A percentile compares a stretch with the other conserved stretches of the same genome.
phyloP scores from a whole-genome alignment of 1,139 yeast species.

The Citeromyces hawaiiensis region DNA sequence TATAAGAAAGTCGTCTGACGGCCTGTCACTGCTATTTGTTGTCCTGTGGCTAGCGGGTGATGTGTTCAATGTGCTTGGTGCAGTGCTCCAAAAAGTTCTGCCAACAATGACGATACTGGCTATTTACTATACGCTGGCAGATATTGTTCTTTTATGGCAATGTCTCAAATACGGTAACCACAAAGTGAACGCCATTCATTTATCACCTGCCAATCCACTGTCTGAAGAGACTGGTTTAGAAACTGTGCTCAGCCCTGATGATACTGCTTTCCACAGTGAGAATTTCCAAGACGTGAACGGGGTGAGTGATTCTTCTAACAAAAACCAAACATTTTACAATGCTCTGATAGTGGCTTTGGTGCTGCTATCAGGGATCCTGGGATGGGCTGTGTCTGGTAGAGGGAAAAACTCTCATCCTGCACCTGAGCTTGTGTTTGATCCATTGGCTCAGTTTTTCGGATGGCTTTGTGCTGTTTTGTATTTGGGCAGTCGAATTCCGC shows the following conservation, averaged over 20 bases:
- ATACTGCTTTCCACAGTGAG: slow-evolving; percentile 7
- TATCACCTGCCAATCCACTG: slow-evolving; percentile 84
- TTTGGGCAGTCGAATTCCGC: slow-evolving; percentile 84
- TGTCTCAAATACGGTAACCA: slow-evolving; percentile 50
- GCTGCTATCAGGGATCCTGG: slow-evolving; percentile 64
- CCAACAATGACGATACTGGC: slow-evolving; percentile 92
- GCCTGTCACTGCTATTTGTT: slow-evolving; percentile 71
- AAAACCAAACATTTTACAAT: slow-evolving; percentile 28
- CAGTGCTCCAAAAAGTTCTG: slow-evolving; percentile 73
- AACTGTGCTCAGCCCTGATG: slow-evolving; percentile 11
- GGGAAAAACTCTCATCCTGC: slow-evolving; percentile 8
- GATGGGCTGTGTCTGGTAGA: slow-evolving; percentile 56
- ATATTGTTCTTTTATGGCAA: slow-evolving; percentile 68
- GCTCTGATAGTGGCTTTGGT: slow-evolving; percentile 56
- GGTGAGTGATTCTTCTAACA: slow-evolving; percentile 8
- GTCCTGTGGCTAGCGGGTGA: slow-evolving; percentile 85
- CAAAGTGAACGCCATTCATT: slow-evolving; percentile 61
- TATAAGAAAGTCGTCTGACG: slow-evolving; percentile 72
- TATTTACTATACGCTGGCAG: slow-evolving; percentile 84
- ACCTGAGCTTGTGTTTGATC: slow-evolving; percentile 42
- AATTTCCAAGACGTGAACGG: slow-evolving; percentile 18
- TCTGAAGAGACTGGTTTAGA: slow-evolving; percentile 31
- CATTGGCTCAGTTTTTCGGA: slow-evolving; percentile 78
- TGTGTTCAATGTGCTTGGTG: slow-evolving; percentile 82
- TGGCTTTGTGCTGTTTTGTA: slow-evolving; percentile 83